These are phyloP conservation scores for Phaffomyces thermotolerans DNA, from an alignment of 805 yeast genomes.

Conservation along the genomic window DNA sequence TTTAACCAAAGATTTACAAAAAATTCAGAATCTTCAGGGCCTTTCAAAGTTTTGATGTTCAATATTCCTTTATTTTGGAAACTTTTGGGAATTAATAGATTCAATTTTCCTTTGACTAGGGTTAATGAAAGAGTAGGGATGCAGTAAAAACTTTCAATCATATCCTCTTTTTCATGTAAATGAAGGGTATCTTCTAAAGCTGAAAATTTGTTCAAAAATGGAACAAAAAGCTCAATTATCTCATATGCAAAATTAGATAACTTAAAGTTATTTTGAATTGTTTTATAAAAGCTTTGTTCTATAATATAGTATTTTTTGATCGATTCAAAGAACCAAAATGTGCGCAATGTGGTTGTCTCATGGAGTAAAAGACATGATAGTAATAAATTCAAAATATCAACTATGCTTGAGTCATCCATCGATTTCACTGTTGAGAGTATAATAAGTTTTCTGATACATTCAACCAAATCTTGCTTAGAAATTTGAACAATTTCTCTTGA, in stretches of 20 bases:
- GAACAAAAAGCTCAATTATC: neutral
- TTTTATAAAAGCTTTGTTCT: neutral
- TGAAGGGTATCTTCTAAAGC: neutral
- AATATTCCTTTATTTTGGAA: neutral
- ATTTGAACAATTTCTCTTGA: neutral
- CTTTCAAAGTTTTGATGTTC: neutral
- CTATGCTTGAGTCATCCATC: conserved; percentile 32
- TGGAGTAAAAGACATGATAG: conserved; percentile 35
- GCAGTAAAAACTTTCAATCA: neutral
- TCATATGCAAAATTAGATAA: neutral
- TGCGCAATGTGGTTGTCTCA: conserved; percentile 37
- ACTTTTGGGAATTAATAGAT: no score
- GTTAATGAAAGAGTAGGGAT: neutral
- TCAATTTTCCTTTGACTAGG: no score
- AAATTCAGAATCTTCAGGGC: neutral
- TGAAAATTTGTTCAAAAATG: neutral
- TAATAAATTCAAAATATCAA: conserved; percentile 30
- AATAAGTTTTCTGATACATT: conserved; percentile 12
- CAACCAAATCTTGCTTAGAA: conserved; percentile 7
- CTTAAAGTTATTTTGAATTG: neutral
- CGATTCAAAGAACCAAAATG: conserved; percentile 36
- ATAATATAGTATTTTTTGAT: conserved; percentile 25
- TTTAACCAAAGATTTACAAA: conserved; percentile 6
- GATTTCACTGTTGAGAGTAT: conserved; percentile 12
- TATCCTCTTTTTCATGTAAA: neutral